Conservation (phyloP, 129 eudicot genomes). For the Calendula officinalis region DNA sequence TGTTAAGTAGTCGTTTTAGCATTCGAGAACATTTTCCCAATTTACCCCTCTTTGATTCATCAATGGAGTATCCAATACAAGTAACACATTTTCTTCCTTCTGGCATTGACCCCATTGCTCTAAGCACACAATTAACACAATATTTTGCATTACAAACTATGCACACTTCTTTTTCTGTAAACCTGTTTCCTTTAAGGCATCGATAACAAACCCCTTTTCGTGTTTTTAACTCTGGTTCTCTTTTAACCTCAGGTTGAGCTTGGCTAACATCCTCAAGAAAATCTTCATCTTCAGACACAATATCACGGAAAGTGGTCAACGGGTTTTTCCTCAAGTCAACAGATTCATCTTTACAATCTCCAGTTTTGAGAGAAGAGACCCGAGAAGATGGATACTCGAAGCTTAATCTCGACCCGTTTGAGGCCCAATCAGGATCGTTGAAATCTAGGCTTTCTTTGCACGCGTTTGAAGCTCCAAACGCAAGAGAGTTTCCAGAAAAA, state of each 20-base stretch:
- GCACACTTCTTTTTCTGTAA: slow-evolving; percentile 93
- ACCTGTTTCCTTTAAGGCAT: slow-evolving; percentile 78
- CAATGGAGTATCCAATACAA: slow-evolving; percentile 83
- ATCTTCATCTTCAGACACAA: slow-evolving; percentile 63
- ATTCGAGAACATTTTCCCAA: slow-evolving; percentile 92
- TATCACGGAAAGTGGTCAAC: slow-evolving; percentile 56
- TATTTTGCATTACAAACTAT: slow-evolving; percentile 95
- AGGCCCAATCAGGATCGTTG: slow-evolving; percentile 75
- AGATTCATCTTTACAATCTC: slow-evolving; percentile 49
- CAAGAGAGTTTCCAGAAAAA: slow-evolving; percentile 56
- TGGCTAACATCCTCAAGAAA: slow-evolving; percentile 37
- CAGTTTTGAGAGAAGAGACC: slow-evolving; percentile 58
- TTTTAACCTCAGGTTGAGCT: slow-evolving; percentile 43
- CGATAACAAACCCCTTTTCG: slow-evolving; percentile 89
- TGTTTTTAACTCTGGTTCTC: slow-evolving; percentile 63
- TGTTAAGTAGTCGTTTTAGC: slow-evolving; percentile 86
- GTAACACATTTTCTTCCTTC: slow-evolving; percentile 96
- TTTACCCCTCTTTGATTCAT: slow-evolving; percentile 75
- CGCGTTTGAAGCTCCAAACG: slow-evolving; percentile 45
- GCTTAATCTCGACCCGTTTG: slow-evolving; percentile 74
- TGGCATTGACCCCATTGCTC: slow-evolving; percentile 99
- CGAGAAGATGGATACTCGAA: slow-evolving; percentile 75
- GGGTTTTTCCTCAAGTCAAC: slow-evolving; percentile 52
- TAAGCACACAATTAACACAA: slow-evolving; percentile 86
- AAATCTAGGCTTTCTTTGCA: slow-evolving; percentile 53